Conservation (phyloP, 2,329 filamentous ascomycete species). For the Sporothrix globosa region DNA sequence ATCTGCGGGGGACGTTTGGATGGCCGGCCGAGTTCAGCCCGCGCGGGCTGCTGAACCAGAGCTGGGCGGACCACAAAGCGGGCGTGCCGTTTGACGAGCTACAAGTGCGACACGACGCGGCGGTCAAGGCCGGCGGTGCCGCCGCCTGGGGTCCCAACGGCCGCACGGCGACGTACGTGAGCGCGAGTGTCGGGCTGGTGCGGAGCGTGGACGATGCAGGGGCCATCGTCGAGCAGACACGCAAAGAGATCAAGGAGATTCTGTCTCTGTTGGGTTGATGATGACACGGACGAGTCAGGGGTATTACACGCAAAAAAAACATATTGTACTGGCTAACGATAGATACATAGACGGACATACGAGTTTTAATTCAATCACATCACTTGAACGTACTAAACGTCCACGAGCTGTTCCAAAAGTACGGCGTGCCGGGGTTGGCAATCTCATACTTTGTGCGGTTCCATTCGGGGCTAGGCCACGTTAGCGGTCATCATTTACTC, state of each 20-base stretch:
- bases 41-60: conserved; percentile 47
- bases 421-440: conserved; percentile 47
- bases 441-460: conserved; percentile 48
- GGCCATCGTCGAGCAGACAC: conserved; percentile 27
- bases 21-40: conserved; percentile 50
- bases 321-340: neutral
- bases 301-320: neutral
- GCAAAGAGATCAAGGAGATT: conserved; percentile 24
- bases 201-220: conserved; percentile 27
- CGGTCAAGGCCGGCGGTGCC: conserved; percentile 41
- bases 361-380: no score
- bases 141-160: conserved; percentile 41
- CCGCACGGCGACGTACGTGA: conserved; percentile 34
- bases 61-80: conserved; percentile 47
- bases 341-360: neutral
- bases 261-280: neutral
- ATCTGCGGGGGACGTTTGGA: conserved; percentile 48
- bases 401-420: conserved; percentile 53
- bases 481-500: neutral
- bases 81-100: conserved; percentile 51
- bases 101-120: conserved; percentile 45
- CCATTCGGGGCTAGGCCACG: conserved; percentile 49
- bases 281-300: no score
- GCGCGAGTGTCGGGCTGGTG: conserved; percentile 35
- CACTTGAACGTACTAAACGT: conserved; percentile 43